A percentile compares a stretch with the other conserved stretches of the same genome.
phyloP scores from a whole-genome alignment of 73 alveolate genomes.

The Blepharisma stoltei region DNA sequence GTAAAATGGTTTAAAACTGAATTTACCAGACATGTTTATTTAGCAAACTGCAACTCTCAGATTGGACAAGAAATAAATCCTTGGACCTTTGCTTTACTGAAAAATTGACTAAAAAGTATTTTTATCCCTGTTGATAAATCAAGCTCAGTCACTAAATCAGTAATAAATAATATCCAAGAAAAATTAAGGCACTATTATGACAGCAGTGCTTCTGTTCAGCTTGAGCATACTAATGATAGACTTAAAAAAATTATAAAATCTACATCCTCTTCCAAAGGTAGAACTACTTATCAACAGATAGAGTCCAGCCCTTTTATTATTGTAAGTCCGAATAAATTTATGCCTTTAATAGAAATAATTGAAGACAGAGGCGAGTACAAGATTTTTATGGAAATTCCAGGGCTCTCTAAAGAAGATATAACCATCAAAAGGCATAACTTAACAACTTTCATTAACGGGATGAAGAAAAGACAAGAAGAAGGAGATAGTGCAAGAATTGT shows the following conservation, averaged over 20 bases:
- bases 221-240: slow-evolving; percentile 32
- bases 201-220: slow-evolving; percentile 29
- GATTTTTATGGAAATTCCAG: slow-evolving; percentile 50
- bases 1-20: slow-evolving; percentile 51
- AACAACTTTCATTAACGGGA: too few relatives aligned
- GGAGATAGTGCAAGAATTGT: too few relatives aligned
- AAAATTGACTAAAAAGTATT: slow-evolving; percentile 45
- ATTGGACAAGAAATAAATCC: slow-evolving; percentile 41
- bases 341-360: slow-evolving; percentile 45
- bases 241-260: slow-evolving; percentile 30
- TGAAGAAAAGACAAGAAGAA: too few relatives aligned
- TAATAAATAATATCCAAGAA: slow-evolving; percentile 40
- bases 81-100: slow-evolving; percentile 39
- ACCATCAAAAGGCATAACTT: too few relatives aligned
- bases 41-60: slow-evolving; percentile 43
- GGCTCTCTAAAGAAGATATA: not conserved
- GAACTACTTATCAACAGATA: slow-evolving; percentile 40
- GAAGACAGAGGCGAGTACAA: slow-evolving; percentile 40
- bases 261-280: not conserved
- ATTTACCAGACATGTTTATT: slow-evolving; percentile 51
- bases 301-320: slow-evolving; percentile 43
- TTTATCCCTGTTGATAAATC: slow-evolving; percentile 44
- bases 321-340: slow-evolving; percentile 45
- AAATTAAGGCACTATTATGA: slow-evolving; percentile 27
- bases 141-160: slow-evolving; percentile 25